Base-by-base conservation (phyloP, 805 yeast genomes). In the Yamadazyma sp. region DNA sequence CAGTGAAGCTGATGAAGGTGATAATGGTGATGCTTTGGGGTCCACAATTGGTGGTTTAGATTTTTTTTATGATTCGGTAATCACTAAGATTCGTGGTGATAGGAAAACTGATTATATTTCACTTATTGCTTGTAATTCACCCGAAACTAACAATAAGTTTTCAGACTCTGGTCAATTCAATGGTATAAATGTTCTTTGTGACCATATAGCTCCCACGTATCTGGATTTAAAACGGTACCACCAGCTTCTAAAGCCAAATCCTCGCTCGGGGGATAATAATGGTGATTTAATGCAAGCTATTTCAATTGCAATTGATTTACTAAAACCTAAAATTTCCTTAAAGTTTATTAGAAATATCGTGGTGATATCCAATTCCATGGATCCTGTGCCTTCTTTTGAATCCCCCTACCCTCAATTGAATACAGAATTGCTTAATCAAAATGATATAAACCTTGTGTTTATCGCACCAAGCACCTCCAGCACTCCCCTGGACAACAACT, bases 51-150 rank as follows among this genome's bases (percentile, higher is more conserved):
- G 12, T 9, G 30, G 69, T 5, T 43, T 70, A 39, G 51, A 55
- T 15, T 76, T 72, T 40, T 59, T 75, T 12, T 57, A 60, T 27
- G 68, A 67, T 30, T 44, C 12, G n/a, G 21, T 42, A 7, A 48
- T 60, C 1, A 40, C 39, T 14, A 46, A 53, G 35, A 39, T 55
- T 7, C 9, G 58, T 5, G 46, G 45, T 24, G 68, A 53, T 7
- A 36, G 70, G 18, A 64, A 64, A 42, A 66, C 73, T 1, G 76
- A 71, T 40, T 49, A 54, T 20, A 55, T 67, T 3, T 53, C 65
- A 0, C 45, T 68, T n/a, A 46, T 62, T 4, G 41, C 57, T 1
- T 59, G 52, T 31, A 55, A 60, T 35, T 44, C 59, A 2, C 27
- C 43, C 10, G 30, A n/a, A 10, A 49, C 50, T 4, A 34, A 40